Base-by-base conservation (phyloP, 257 asterid genomes). In the Capsicum pubescens region DNA sequence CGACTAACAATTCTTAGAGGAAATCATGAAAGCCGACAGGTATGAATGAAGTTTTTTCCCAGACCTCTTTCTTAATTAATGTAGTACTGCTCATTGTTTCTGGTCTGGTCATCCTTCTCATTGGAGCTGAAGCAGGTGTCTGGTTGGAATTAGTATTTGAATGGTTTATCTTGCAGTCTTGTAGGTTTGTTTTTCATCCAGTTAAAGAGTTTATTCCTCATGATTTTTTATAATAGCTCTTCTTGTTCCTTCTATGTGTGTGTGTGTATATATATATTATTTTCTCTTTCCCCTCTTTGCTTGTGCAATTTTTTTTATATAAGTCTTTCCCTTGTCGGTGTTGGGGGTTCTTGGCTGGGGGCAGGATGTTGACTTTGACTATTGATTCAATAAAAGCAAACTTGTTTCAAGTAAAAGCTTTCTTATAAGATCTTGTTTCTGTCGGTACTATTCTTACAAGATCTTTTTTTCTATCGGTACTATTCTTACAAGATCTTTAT, bases 1-100 rank as follows among this genome's bases (percentile, higher is more conserved):
- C 87, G 93, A 85, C 83, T 91, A 79, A 91, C 93, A 63, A 84
- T 83, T 83, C 86, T 84, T 42, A 84, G 86, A 42, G 86, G 86
- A 84, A 84, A 84, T 68, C 86, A 84, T 84, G 86, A 84, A 55
- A 84, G 86, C 81, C 86, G 80, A 66, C 86, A 79, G 83, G 86
- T 84, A 77, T 17, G 7, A 32, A 82, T 13, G 81, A 76, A 14
- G 26, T 14, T 2, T 52, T 76, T 48, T 50, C 15, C 7, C 21
- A 68, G 76, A 68, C 44, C 7, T 39, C 54, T 35, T 39, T n/a
- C 63, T 50, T 35, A 8, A 17, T 76, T 44, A 26, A 71, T 42
- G 21, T 26, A 26, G 19, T 54, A 52, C 42, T 13, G 81, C 15
- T 48, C 21, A 14, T 52, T 76, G 63, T 46, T 46, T 61, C 16